These are phyloP conservation scores for Colletotrichum somersetense DNA, from an alignment of 2,329 filamentous ascomycete species.

Conservation along the genomic window DNA sequence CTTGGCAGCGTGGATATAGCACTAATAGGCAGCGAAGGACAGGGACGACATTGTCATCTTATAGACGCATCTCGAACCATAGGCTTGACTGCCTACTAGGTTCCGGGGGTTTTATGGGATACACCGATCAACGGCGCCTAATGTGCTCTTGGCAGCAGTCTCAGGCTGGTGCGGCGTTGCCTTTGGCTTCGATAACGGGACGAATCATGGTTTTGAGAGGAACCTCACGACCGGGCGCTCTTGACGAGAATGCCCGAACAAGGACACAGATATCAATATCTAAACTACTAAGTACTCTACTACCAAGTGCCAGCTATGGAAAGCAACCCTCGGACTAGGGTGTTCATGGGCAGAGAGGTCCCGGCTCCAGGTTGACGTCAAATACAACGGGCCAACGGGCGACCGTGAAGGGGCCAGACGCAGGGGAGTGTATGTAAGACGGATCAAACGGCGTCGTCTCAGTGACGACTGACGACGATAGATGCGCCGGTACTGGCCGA, in stretches of 20 bases:
- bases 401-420: neutral
- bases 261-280: slow-evolving; percentile 18
- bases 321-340: slow-evolving; percentile 13
- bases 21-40: neutral
- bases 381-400: slow-evolving; percentile 7
- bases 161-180: slow-evolving; percentile 25
- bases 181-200: neutral
- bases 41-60: neutral
- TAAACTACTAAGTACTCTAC: neutral
- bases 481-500: neutral
- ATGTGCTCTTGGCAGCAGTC: slow-evolving; percentile 21
- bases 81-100: neutral
- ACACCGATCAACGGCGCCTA: slow-evolving; percentile 19
- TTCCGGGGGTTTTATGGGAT: slow-evolving; percentile 15
- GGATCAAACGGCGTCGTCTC: slow-evolving; percentile 38
- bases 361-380: slow-evolving; percentile 19
- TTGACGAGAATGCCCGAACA: neutral
- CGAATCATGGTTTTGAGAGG: neutral
- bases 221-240: neutral
- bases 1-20: too few species aligned
- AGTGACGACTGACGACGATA: slow-evolving; percentile 6
- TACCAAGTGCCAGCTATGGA: neutral
- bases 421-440: slow-evolving; percentile 27
- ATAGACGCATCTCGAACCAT: neutral
- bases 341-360: slow-evolving; percentile 1